Evolutionary conservation across 345 rosid genomes (phyloP).

Genomic region (Citrus maxima): DNA sequence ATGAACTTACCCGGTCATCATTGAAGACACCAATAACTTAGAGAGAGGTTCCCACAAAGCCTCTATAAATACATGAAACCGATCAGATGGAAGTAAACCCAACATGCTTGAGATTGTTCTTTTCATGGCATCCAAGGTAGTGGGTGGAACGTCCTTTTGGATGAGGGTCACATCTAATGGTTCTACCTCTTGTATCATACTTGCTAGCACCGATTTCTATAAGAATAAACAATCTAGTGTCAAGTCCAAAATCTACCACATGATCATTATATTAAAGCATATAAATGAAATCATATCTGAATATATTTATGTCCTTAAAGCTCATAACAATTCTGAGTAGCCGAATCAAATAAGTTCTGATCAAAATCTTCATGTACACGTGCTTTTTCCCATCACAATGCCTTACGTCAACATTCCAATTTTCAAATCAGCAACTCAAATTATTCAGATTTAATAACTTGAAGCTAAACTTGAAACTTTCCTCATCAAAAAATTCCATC

Average conservation of each 20-base stretch:
- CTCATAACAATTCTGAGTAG: background rate
- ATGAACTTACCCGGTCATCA: conserved; percentile 93
- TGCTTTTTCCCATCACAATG: background rate
- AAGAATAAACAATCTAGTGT: conserved; percentile 11
- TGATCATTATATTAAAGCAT: background rate
- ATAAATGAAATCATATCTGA: background rate
- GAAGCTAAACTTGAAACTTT: background rate
- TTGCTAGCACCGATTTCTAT: conserved; percentile 62
- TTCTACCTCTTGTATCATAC: conserved; percentile 82
- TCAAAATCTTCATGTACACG: background rate
- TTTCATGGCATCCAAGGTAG: conserved; percentile 94
- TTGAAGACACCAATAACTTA: conserved; percentile 80
- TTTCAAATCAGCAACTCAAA: background rate
- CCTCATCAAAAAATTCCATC: background rate
- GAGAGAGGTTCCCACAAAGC: conserved; percentile 95
- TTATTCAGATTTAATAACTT: background rate
- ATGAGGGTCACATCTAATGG: conserved; percentile 88
- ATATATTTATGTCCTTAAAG: background rate
- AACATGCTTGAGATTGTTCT: conserved; percentile 96
- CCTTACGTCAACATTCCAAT: background rate
- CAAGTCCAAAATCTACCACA: background rate
- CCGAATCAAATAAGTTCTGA: background rate
- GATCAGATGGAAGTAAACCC: conserved; percentile 92
- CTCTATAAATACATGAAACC: conserved; percentile 84
- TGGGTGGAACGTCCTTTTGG: conserved; percentile 79